phyloP scores from a whole-genome alignment of 306 rosid species.

The Datisca glomerata region DNA sequence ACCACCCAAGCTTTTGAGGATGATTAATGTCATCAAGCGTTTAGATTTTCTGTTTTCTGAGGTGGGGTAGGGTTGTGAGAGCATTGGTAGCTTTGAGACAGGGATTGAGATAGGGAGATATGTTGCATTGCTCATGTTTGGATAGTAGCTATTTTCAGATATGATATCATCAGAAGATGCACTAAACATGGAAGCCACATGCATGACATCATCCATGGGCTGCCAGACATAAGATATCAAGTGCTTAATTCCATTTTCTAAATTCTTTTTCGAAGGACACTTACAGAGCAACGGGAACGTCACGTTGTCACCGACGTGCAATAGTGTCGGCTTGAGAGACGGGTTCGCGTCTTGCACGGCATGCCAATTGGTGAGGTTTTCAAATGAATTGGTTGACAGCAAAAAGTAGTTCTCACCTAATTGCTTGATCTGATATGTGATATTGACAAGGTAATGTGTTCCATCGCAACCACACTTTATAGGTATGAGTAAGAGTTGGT shows the following conservation, averaged over 20 bases:
- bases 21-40: slow-evolving; percentile 13
- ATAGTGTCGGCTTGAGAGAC: slow-evolving; percentile 14
- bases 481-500: slow-evolving; percentile 54
- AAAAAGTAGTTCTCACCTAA: slow-evolving; percentile 31
- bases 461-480: slow-evolving; percentile 52
- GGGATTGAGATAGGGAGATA: slow-evolving; percentile 49
- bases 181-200: slow-evolving; percentile 36
- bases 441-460: slow-evolving; percentile 38
- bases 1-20: slow-evolving; percentile 28
- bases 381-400: slow-evolving; percentile 24
- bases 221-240: slow-evolving; percentile 64
- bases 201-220: slow-evolving; percentile 28
- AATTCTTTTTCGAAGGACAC: slow-evolving; percentile 45
- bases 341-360: slow-evolving; percentile 30
- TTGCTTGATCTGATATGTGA: slow-evolving; percentile 29
- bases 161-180: slow-evolving; percentile 26
- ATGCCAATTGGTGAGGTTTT: slow-evolving; percentile 48
- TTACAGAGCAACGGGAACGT: slow-evolving; percentile 53
- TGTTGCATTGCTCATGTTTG: slow-evolving; percentile 21
- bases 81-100: slow-evolving; percentile 34
- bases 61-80: slow-evolving; percentile 23
- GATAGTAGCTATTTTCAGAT: slow-evolving; percentile 25
- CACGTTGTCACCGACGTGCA: slow-evolving; percentile 29
- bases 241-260: slow-evolving; percentile 22
- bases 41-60: slow-evolving; percentile 5